Evolutionary conservation across 192 early-diverging fungal genomes (phyloP).

Genomic region (Bifiguratus adelaidae): DNA sequence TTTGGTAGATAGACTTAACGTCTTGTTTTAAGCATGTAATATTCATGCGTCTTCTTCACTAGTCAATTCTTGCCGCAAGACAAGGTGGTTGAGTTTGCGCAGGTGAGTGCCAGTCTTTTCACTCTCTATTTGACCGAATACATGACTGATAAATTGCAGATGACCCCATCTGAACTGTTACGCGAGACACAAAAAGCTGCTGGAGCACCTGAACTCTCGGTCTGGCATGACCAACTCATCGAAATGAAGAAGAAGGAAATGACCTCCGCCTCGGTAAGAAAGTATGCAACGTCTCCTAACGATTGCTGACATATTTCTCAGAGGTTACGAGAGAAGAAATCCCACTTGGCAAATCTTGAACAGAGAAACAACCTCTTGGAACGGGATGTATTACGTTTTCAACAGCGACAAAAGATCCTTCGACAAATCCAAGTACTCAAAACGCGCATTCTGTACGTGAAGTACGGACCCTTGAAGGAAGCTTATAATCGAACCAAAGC

Average conservation of each 20-base stretch:
- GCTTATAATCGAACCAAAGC: constrained; percentile 24
- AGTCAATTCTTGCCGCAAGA: constrained; percentile 97
- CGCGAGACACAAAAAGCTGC: constrained; percentile 78
- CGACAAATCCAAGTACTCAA: constrained; percentile 41
- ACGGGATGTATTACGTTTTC: constrained; percentile 63
- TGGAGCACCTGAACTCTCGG: constrained; percentile 52
- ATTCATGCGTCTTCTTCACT: not conserved
- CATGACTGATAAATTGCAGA: constrained; percentile 18
- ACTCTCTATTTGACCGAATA: not conserved
- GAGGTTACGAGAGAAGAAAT: too few relatives aligned
- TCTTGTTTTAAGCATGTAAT: not conserved
- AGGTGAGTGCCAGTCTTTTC: constrained; percentile 24
- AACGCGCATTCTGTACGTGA: constrained; percentile 43
- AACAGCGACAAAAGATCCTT: constrained; percentile 58
- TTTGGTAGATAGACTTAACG: constrained; percentile 53
- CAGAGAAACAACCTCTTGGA: constrained; percentile 62
- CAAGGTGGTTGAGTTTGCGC: constrained; percentile 84
- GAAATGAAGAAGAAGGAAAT: constrained; percentile 40
- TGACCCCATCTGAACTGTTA: constrained; percentile 69
- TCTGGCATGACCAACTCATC: constrained; percentile 59
- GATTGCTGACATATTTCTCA: constrained; percentile 2
- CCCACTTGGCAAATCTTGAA: constrained; percentile 50
- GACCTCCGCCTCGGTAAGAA: not conserved
- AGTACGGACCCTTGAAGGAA: constrained; percentile 43
- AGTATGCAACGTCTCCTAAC: too few relatives aligned